These are phyloP conservation scores for Dysphania ambrosioides DNA, from an alignment of 148 eudicot species.

Conservation along the genomic window DNA sequence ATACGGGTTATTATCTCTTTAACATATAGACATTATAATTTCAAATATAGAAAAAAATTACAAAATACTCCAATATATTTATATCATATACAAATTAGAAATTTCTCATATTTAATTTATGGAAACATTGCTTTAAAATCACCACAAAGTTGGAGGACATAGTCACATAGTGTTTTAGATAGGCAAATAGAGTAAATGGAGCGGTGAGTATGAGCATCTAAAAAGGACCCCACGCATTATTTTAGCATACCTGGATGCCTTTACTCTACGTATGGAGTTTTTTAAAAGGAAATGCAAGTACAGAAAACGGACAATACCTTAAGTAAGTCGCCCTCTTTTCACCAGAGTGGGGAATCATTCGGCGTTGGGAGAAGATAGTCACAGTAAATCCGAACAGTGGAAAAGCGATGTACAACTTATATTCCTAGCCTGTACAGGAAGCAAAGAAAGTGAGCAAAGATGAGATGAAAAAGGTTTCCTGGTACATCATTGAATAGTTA, in stretches of 20 bases:
- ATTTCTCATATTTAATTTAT: too few species aligned
- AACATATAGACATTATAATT: too few species aligned
- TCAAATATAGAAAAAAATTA: too few species aligned
- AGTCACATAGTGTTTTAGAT: too few species aligned
- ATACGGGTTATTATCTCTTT: too few species aligned
- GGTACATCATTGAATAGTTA: too few species aligned
- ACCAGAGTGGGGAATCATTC: slow-evolving; percentile 26
- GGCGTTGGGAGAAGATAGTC: slow-evolving; percentile 20
- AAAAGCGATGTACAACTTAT: slow-evolving; percentile 22
- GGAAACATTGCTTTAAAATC: too few species aligned
- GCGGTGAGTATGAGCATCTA: slow-evolving; percentile 14
- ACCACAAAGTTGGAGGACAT: too few species aligned
- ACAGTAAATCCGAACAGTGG: slow-evolving; percentile 16
- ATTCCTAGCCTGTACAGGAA: slow-evolving; percentile 18
- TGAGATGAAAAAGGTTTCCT: slow-evolving; percentile 26
- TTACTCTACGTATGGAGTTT: slow-evolving; percentile 18
- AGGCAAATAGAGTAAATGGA: too few species aligned
- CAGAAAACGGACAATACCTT: slow-evolving; percentile 41
- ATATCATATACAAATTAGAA: too few species aligned
- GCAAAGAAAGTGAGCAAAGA: slow-evolving; percentile 27
- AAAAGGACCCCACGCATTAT: slow-evolving; percentile 16
- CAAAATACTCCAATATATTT: too few species aligned
- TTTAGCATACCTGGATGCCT: slow-evolving; percentile 20
- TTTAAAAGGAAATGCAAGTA: slow-evolving; percentile 45
- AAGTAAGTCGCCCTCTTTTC: slow-evolving; percentile 22